Evolutionary conservation across 441 rosid species (phyloP), one percentile per base, ranked within the genome.

Genomic region (Geranium incanum): DNA sequence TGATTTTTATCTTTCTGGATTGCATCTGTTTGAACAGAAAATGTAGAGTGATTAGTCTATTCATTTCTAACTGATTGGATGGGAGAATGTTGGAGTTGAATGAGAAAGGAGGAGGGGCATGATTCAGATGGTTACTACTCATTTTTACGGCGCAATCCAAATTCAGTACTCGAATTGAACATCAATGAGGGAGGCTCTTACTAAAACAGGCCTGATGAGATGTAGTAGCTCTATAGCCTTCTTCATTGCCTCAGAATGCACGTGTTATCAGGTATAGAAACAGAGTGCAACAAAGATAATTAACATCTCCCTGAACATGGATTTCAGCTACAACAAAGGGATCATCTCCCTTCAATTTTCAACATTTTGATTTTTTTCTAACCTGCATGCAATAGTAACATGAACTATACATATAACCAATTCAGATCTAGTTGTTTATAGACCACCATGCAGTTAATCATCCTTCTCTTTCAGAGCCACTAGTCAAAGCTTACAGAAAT

Each of bases 381-480:
- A 68, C 33, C 8, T 16, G 45, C 48, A 60, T 28, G 69, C 19
- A 45, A 19, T 13, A 70, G 6, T 63, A 50, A 6, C 52, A 62
- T 19, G 11, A 8, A 73, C 37, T 13, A 28, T 28, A 13, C n/a
- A 0, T 64, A 52, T 9, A 19, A 18, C 23, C 55, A 68, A 37
- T 68, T 36, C 33, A 68, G 45, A 16, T 16, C 63, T 18, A 68
- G 23, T 33, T 66, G 28, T n/a, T 36, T 9, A 36, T 37, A 39
- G 68, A 72, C 48, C 52, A 36, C 21, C 64, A 71, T 23, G 1
- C 55, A 50, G 43, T 70, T 55, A 67, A 63, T 66, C 36, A 21
- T 66, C 23, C 68, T 21, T 66, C 68, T 48, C 37, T 16, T 39
- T 4, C 21, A 23, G 70, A 62, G 38, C 52, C 45, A 68, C 68